These are phyloP conservation scores for Colletotrichum cordylinicola DNA, from an alignment of 2,329 filamentous ascomycete genomes.

Conservation along the genomic window DNA sequence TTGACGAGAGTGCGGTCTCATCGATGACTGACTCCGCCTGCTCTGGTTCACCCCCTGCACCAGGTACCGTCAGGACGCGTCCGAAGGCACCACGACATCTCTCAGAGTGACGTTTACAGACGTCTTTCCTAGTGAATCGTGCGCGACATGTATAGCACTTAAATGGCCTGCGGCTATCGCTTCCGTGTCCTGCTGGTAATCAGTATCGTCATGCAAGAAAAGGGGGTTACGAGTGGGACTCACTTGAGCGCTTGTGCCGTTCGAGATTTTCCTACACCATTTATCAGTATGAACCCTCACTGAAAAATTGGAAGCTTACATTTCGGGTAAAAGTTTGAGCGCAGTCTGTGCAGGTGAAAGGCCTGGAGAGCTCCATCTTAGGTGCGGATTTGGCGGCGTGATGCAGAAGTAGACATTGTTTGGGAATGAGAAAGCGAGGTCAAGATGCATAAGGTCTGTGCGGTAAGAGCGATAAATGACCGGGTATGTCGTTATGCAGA, in stretches of 20 bases:
- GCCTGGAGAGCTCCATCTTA: conserved; percentile 17
- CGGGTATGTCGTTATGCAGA: background rate
- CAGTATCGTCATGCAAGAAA: background rate
- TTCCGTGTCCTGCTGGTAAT: conserved; percentile 23
- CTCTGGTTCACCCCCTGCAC: background rate
- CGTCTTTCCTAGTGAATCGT: conserved; percentile 24
- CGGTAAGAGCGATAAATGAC: background rate
- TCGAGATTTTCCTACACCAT: conserved; percentile 24
- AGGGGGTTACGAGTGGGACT: background rate
- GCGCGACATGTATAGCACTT: conserved; percentile 24
- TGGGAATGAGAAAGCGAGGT: background rate
- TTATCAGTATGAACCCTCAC: background rate
- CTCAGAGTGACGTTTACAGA: conserved; percentile 24
- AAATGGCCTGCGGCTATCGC: conserved; percentile 23
- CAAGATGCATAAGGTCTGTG: background rate
- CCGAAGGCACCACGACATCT: conserved; percentile 14
- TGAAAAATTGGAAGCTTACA: background rate
- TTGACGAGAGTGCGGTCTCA: background rate
- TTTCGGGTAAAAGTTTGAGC: conserved; percentile 25
- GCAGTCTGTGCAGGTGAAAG: conserved; percentile 21
- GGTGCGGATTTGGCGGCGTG: background rate
- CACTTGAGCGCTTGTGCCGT: conserved; percentile 27
- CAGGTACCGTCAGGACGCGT: background rate
- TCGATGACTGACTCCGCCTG: background rate
- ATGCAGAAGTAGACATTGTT: background rate